Evolutionary conservation across 345 rosid genomes (phyloP).

Genomic region (Brassica napus): DNA sequence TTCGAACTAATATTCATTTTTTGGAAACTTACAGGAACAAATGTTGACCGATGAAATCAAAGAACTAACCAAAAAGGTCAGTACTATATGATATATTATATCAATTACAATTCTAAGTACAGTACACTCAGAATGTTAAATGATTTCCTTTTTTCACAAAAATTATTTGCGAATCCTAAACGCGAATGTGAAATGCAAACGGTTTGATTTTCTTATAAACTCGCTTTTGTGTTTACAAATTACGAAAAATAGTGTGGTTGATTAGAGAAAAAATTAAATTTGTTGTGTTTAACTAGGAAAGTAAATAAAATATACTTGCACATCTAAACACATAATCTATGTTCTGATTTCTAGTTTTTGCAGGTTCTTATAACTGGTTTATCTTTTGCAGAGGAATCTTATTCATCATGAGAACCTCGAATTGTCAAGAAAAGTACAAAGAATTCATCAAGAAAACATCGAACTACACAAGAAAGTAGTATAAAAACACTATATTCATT

Average conservation of each 20-base stretch:
- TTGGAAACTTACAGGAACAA: conserved; percentile 45
- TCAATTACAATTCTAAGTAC: neutral
- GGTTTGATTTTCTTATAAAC: neutral
- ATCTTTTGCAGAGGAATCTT: conserved; percentile 50
- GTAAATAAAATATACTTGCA: neutral
- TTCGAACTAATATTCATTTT: neutral
- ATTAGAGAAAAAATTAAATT: neutral
- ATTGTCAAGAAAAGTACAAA: conserved; percentile 51
- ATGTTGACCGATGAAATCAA: conserved; percentile 48
- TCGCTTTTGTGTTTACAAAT: neutral
- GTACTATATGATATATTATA: neutral
- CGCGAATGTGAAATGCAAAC: neutral
- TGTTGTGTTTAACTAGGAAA: neutral
- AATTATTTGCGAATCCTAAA: neutral
- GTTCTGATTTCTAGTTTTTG: neutral
- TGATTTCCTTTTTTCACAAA: neutral
- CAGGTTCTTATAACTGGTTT: conserved; percentile 6
- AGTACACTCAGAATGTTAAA: neutral
- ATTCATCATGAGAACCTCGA: conserved; percentile 59
- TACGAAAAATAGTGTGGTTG: neutral
- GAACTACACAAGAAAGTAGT: conserved; percentile 58
- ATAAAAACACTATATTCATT: neutral
- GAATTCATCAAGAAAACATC: conserved; percentile 53
- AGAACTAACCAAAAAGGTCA: conserved; percentile 53
- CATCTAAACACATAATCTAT: neutral